Conservation (phyloP, 345 rosid species). For the Bretschneidera sinensis region DNA sequence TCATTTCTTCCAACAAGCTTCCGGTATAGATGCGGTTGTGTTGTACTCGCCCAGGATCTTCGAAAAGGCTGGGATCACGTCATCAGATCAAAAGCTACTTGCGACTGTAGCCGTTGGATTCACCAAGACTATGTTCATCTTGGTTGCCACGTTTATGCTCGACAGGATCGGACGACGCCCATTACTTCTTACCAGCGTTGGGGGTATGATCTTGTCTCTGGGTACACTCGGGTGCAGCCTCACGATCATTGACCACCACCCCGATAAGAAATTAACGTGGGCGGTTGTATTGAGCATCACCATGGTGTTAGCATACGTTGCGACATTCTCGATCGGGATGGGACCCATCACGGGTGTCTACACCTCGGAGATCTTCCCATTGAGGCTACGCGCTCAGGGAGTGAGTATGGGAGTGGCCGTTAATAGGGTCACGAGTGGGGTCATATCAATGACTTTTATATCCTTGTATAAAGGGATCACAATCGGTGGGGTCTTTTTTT, state of each 20-base stretch:
- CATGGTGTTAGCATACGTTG: constrained; percentile 58
- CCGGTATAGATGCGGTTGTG: constrained; percentile 85
- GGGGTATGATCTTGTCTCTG: constrained; percentile 61
- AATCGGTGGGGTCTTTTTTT: constrained; percentile 69
- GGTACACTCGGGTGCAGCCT: constrained; percentile 38
- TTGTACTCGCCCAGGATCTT: constrained; percentile 84
- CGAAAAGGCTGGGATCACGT: constrained; percentile 61
- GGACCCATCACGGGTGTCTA: constrained; percentile 90
- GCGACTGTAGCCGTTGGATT: constrained; percentile 88
- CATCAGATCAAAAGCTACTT: constrained; percentile 37
- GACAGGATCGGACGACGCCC: constrained; percentile 81
- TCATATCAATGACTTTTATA: constrained; percentile 52
- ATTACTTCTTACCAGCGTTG: constrained; percentile 61
- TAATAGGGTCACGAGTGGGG: constrained; percentile 77
- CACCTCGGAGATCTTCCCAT: constrained; percentile 80
- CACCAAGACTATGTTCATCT: constrained; percentile 55
- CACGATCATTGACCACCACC: constrained; percentile 39
- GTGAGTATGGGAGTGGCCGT: constrained; percentile 59
- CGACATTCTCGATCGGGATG: constrained; percentile 76
- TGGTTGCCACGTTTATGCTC: constrained; percentile 66
- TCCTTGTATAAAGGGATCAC: constrained; percentile 49
- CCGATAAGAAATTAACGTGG: constrained; percentile 43
- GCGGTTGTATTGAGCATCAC: constrained; percentile 51
- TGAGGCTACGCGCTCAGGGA: constrained; percentile 79
- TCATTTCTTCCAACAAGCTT: constrained; percentile 81